These are phyloP conservation scores for Plantago major DNA, from an alignment of 257 asterid species.

Conservation along the genomic window DNA sequence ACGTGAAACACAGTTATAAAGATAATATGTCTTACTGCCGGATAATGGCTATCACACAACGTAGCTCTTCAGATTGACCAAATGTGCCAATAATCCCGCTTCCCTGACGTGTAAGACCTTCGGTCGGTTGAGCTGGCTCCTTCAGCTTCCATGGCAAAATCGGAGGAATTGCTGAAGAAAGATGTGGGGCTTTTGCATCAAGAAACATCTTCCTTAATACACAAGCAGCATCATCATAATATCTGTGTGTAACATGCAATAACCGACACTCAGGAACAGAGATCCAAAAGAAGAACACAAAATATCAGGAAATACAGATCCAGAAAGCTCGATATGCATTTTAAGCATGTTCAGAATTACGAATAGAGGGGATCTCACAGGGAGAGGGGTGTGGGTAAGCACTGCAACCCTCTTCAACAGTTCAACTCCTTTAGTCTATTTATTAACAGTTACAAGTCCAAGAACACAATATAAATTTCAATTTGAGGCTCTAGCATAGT, in stretches of 20 bases:
- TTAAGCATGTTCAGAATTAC: too few relatives aligned
- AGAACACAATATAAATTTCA: too few relatives aligned
- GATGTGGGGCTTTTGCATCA: slow-evolving; percentile 99
- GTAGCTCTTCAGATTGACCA: slow-evolving; percentile 92
- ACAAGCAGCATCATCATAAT: slow-evolving; percentile 94
- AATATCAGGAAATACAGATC: background rate
- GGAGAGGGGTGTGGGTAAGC: too few relatives aligned
- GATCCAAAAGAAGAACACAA: background rate
- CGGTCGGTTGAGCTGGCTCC: slow-evolving; percentile 80
- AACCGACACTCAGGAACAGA: slow-evolving; percentile 10
- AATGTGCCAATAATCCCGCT: slow-evolving; percentile 88
- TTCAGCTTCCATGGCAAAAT: slow-evolving; percentile 84
- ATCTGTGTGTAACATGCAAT: slow-evolving; percentile 43
- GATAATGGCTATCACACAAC: slow-evolving; percentile 84
- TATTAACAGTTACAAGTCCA: too few relatives aligned
- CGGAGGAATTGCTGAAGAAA: slow-evolving; percentile 81
- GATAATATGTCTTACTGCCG: slow-evolving; percentile 74
- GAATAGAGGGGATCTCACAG: too few relatives aligned
- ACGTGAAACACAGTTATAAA: background rate
- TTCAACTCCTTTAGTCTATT: too few relatives aligned
- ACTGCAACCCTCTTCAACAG: too few relatives aligned
- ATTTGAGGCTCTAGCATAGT: too few relatives aligned
- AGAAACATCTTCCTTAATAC: slow-evolving; percentile 88
- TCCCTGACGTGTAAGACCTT: slow-evolving; percentile 94
- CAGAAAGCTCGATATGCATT: too few relatives aligned